Conservation (phyloP, 495 filamentous ascomycete genomes). For the Penicillium antarcticum region DNA sequence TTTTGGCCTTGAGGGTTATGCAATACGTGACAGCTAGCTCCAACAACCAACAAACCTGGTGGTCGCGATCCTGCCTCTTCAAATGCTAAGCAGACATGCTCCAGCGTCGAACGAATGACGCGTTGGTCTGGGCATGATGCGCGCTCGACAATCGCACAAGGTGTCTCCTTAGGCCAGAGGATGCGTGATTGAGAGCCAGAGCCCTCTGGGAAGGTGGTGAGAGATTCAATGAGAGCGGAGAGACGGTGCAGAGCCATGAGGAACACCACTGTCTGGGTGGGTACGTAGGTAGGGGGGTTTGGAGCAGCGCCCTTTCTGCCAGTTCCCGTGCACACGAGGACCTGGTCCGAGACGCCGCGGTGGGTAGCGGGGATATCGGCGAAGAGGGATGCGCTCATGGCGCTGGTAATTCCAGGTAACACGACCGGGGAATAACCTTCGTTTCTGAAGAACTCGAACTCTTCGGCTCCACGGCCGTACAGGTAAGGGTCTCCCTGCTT, state of each 20-base stretch:
- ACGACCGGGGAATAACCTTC: constrained; percentile 70
- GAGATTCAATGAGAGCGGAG: constrained; percentile 60
- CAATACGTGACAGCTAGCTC: constrained; percentile 77
- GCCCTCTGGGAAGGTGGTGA: constrained; percentile 43
- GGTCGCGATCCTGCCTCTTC: constrained; percentile 88
- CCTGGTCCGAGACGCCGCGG: constrained; percentile 84
- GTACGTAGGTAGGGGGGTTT: constrained; percentile 72
- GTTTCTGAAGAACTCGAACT: constrained; percentile 77
- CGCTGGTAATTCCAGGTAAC: constrained; percentile 86
- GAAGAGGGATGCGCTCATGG: constrained; percentile 82
- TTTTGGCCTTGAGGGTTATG: constrained; percentile 48
- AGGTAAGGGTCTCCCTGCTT: constrained; percentile 98
- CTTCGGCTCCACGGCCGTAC: constrained; percentile 91
- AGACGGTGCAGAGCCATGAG: constrained; percentile 93
- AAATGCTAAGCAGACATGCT: constrained; percentile 74
- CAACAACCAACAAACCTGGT: constrained; percentile 87
- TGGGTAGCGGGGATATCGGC: constrained; percentile 86
- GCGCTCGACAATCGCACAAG: constrained; percentile 91
- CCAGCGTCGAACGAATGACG: constrained; percentile 81
- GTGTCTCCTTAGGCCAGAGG: constrained; percentile 57
- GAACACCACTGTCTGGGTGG: constrained; percentile 83
- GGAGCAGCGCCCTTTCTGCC: constrained; percentile 86
- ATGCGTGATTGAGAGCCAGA: constrained; percentile 14
- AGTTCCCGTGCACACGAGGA: constrained; percentile 91
- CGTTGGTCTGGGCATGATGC: constrained; percentile 92